These are phyloP conservation scores for Periconia sp. DNA, from an alignment of 2,329 filamentous ascomycete genomes.

Conservation along the genomic window DNA sequence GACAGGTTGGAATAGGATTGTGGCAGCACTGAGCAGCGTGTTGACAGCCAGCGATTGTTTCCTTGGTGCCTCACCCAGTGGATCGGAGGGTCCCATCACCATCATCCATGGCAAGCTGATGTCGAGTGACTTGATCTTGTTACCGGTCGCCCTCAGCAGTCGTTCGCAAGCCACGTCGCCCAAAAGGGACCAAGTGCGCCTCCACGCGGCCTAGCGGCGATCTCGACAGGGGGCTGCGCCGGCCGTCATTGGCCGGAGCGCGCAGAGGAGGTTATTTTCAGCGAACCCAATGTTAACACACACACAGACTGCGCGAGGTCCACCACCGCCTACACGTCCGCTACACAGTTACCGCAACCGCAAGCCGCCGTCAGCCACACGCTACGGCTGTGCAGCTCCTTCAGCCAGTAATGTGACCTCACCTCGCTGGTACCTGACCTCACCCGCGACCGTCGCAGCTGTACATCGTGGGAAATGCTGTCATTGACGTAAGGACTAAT, in stretches of 20 bases:
- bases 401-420: conserved; percentile 36
- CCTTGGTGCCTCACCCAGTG: too few relatives aligned
- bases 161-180: conserved; percentile 25
- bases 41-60: too few relatives aligned
- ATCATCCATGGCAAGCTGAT: not conserved
- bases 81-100: too few relatives aligned
- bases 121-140: not conserved
- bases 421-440: conserved; percentile 23
- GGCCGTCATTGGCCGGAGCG: conserved; percentile 26
- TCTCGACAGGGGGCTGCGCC: conserved; percentile 18
- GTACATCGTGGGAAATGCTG: conserved; percentile 29
- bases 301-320: conserved; percentile 25
- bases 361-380: conserved; percentile 37
- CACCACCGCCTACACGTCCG: conserved; percentile 27
- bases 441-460: conserved; percentile 31
- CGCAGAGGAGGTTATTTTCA: conserved; percentile 25
- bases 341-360: conserved; percentile 6
- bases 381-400: conserved; percentile 36
- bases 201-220: conserved; percentile 13
- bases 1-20: too few relatives aligned
- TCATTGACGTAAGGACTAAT: conserved; percentile 33
- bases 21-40: too few relatives aligned
- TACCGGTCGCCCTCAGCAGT: too few relatives aligned
- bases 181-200: conserved; percentile 12
- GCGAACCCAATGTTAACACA: conserved; percentile 29